These are phyloP conservation scores for Trichocladium uniseriatum DNA, from an alignment of 495 filamentous ascomycete genomes.

Conservation along the genomic window DNA sequence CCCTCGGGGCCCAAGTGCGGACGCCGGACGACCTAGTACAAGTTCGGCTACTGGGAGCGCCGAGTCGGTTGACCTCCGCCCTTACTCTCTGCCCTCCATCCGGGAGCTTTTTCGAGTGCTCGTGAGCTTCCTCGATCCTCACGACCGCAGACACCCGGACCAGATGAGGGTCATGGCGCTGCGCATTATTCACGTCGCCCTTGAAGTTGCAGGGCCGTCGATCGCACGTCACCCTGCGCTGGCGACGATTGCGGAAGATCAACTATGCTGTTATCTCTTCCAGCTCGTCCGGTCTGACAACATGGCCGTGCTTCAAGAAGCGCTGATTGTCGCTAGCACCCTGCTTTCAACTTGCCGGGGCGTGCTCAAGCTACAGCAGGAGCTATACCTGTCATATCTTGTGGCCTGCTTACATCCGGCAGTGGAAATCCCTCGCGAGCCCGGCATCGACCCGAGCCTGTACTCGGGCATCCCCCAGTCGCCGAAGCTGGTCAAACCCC, in stretches of 20 bases:
- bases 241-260: conserved; percentile 81
- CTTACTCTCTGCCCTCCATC: conserved; percentile 90
- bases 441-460: conserved; percentile 80
- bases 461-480: conserved; percentile 91
- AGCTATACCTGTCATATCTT: conserved; percentile 89
- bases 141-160: conserved; percentile 85
- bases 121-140: conserved; percentile 89
- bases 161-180: conserved; percentile 95
- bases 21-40: conserved; percentile 24
- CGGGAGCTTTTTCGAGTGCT: conserved; percentile 88
- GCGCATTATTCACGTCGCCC: conserved; percentile 91
- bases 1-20: conserved; percentile 6
- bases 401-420: conserved; percentile 87
- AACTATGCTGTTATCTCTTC: conserved; percentile 89
- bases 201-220: conserved; percentile 92
- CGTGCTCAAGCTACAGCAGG: conserved; percentile 94
- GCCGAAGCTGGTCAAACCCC: conserved; percentile 74
- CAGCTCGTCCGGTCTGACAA: conserved; percentile 95
- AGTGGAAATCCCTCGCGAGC: conserved; percentile 83
- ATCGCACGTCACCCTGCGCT: conserved; percentile 90
- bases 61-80: conserved; percentile 55
- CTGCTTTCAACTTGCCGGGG: conserved; percentile 81
- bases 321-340: conserved; percentile 83
- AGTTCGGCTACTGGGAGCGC: conserved; percentile 28
- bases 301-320: conserved; percentile 83